phyloP scores from a whole-genome alignment of 2,329 filamentous ascomycete species.

The Fusarium tanahbumbuense region DNA sequence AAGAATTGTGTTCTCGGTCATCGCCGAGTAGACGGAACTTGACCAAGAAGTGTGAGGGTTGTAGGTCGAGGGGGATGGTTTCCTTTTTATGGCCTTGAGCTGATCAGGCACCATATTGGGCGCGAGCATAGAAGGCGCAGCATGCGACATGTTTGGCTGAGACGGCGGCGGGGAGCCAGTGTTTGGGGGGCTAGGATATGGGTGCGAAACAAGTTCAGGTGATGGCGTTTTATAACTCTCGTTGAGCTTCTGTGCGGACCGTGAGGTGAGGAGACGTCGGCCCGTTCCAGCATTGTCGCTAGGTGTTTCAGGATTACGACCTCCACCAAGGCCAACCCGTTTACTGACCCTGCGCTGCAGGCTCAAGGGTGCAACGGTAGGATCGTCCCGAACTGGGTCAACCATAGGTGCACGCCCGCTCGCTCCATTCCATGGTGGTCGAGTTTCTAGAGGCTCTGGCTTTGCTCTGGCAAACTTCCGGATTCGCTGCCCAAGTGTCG shows the following conservation, averaged over 20 bases:
- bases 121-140: constrained; percentile 36
- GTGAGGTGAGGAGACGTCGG: constrained; percentile 53
- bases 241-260: constrained; percentile 49
- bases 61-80: constrained; percentile 54
- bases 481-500: constrained; percentile 51
- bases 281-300: constrained; percentile 47
- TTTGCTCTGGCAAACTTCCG: constrained; percentile 52
- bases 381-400: constrained; percentile 71
- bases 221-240: constrained; percentile 43
- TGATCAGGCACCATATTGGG: constrained; percentile 43
- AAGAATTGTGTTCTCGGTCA: constrained; percentile 42
- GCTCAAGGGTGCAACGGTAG: constrained; percentile 65
- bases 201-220: constrained; percentile 41
- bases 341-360: constrained; percentile 65
- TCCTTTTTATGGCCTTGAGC: constrained; percentile 59
- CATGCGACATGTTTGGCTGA: constrained; percentile 22
- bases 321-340: constrained; percentile 47
- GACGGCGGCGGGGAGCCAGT: constrained; percentile 42
- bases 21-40: constrained; percentile 52
- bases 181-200: constrained; percentile 52
- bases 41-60: constrained; percentile 49
- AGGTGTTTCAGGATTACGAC: constrained; percentile 53
- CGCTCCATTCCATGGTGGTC: constrained; percentile 77
- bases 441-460: constrained; percentile 55
- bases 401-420: constrained; percentile 75